Percentiles rank a stretch among this genome's conserved stretches.
Evolutionary conservation across 805 yeast genomes (phyloP).

Genomic region (Metschnikowia anglica): DNA sequence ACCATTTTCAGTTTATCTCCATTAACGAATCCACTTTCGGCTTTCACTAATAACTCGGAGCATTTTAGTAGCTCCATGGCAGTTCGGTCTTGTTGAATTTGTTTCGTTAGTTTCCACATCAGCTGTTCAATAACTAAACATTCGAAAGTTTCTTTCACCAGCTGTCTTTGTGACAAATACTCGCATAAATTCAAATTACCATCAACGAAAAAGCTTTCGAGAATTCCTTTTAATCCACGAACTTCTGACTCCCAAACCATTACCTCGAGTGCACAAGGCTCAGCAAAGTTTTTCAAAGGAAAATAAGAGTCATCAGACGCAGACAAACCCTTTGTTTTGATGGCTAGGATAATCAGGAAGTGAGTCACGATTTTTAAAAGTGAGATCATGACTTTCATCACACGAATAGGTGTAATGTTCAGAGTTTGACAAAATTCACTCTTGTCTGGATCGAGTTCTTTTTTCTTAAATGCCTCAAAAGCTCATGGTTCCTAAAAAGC

Average conservation of each 20-base stretch:
- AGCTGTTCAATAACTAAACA: not conserved
- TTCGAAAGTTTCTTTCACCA: slow-evolving; percentile 1
- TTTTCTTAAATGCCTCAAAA: no score
- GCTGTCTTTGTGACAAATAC: not conserved
- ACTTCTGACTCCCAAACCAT: not conserved
- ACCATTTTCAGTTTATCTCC: not conserved
- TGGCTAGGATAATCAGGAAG: no score
- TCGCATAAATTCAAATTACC: not conserved
- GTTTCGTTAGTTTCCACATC: not conserved
- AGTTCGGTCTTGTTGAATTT: not conserved
- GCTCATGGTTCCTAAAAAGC: no score
- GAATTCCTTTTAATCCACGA: not conserved
- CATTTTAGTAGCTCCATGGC: not conserved
- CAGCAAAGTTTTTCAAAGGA: not conserved
- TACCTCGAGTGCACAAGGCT: not conserved
- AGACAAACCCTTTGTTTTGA: no score
- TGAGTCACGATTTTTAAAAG: no score
- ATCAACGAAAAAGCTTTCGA: not conserved
- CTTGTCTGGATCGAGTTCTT: no score
- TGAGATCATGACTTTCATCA: no score
- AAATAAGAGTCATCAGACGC: no score
- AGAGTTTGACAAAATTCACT: no score
- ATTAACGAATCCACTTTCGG: not conserved
- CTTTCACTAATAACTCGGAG: not conserved
- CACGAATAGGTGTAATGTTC: no score